These are phyloP conservation scores for Abrus precatorius DNA, from an alignment of 306 rosid genomes.

Conservation along the genomic window DNA sequence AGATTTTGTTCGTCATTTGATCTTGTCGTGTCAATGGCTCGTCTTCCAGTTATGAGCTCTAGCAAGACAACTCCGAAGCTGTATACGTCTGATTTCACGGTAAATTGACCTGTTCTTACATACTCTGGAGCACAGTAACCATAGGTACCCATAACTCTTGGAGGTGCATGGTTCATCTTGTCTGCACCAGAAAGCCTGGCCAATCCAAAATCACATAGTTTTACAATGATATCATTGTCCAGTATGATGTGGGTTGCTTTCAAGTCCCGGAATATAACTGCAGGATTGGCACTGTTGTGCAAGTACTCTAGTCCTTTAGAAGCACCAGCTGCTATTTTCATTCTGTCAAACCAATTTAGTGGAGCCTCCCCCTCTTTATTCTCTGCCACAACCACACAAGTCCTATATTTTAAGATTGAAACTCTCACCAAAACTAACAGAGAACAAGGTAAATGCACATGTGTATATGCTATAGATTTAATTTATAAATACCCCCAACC, in stretches of 20 bases:
- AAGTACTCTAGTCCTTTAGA: constrained; percentile 84
- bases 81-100: constrained; percentile 81
- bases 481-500: no score
- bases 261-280: constrained; percentile 72
- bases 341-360: constrained; percentile 77
- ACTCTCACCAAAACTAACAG: background rate
- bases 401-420: background rate
- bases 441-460: background rate
- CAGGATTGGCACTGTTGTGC: constrained; percentile 78
- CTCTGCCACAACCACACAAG: constrained; percentile 50
- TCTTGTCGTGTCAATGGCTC: constrained; percentile 79
- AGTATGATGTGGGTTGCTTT: constrained; percentile 73
- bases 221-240: constrained; percentile 59
- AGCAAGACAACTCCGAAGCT: constrained; percentile 85
- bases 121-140: constrained; percentile 94
- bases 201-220: constrained; percentile 74
- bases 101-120: constrained; percentile 63
- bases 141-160: constrained; percentile 82
- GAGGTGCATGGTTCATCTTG: constrained; percentile 58
- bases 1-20: constrained; percentile 85
- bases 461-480: no score
- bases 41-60: constrained; percentile 89
- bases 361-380: constrained; percentile 46
- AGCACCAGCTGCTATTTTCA: constrained; percentile 73
- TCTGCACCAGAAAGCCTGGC: constrained; percentile 62